Evolutionary conservation across 2,329 filamentous ascomycete genomes (phyloP), one percentile per base, ranked within the genome.

Genomic region (Cordyceps javanica): DNA sequence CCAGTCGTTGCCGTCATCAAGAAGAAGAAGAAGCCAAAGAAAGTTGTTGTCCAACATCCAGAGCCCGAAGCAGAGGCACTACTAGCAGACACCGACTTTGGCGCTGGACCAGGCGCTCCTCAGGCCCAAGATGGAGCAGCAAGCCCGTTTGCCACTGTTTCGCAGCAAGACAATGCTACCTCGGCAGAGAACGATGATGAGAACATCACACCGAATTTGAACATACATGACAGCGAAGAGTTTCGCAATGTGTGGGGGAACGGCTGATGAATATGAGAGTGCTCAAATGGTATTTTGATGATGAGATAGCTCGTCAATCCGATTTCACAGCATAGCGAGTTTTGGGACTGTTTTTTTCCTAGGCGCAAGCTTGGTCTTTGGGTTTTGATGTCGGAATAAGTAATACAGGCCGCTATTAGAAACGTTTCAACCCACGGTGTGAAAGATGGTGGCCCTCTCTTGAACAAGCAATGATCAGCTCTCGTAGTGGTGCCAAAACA

Each of bases 181-280:
- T 25, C 62, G 62, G 55, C 38, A 55, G 32, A 50, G 48, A 48
- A 36, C 46, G 59, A 41, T 48, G 60, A 53, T 39, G 59, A 59
- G 8, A 60, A 59, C 23, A 49, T 58, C 41, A 23, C 44, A 4
- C 60, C 66, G 21, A 62, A 58, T 38, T 73, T 71, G 50, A 64
- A 66, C 26, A 66, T 72, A 2, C 62, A 69, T n/a, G 70, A 73
- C 19, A 68, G 68, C 28, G 76, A 77, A 3, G 76, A 75, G 57
- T 78, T 78, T 60, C 68, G 69, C 21, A 78, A 79, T 60, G 74
- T 77, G n/a, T 79, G 77, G 77, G 69, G 66, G 5, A 46, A 46
- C 11, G 55, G 59, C 36, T 42, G 49, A 14, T 50, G 13, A 6
- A 21, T n/a, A 28, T 34, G 38, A 23, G 25, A n/a, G 23, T n/a